phyloP scores from a whole-genome alignment of 495 filamentous ascomycete genomes.

The Penicillium herquei region DNA sequence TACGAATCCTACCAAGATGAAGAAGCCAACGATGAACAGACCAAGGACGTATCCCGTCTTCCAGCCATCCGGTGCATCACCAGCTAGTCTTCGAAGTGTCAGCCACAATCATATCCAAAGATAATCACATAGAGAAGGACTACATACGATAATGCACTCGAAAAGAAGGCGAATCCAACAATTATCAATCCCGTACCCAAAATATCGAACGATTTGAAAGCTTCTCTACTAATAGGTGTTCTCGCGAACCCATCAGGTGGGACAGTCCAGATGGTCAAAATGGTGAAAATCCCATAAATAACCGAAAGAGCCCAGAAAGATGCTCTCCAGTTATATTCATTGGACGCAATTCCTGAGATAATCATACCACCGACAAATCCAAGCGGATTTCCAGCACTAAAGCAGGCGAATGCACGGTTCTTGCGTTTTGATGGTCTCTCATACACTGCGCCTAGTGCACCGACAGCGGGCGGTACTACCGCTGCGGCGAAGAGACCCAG shows the following conservation, averaged over 20 bases:
- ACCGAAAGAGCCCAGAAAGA: slow-evolving; percentile 64
- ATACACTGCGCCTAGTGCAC: slow-evolving; percentile 65
- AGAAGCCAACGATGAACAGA: slow-evolving; percentile 59
- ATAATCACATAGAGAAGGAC: background rate
- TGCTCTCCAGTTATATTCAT: slow-evolving; percentile 67
- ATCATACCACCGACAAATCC: slow-evolving; percentile 69
- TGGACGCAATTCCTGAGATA: slow-evolving; percentile 62
- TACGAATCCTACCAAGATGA: slow-evolving; percentile 58
- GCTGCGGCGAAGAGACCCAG: slow-evolving; percentile 62
- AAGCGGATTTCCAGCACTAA: slow-evolving; percentile 65
- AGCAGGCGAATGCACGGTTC: slow-evolving; percentile 69
- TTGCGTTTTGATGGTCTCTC: slow-evolving; percentile 57
- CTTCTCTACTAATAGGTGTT: slow-evolving; percentile 43
- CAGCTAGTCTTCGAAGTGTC: slow-evolving; percentile 37
- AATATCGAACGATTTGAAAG: slow-evolving; percentile 61
- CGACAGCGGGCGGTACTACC: slow-evolving; percentile 65
- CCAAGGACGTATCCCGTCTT: slow-evolving; percentile 61
- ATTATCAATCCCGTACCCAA: slow-evolving; percentile 64
- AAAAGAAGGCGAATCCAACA: slow-evolving; percentile 63
- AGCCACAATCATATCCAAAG: background rate
- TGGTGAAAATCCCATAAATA: slow-evolving; percentile 57
- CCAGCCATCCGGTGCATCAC: slow-evolving; percentile 62
- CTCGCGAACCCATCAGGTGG: slow-evolving; percentile 53
- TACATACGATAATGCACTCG: slow-evolving; percentile 60
- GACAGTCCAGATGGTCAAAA: slow-evolving; percentile 62